Evolutionary conservation across 2,329 filamentous ascomycete species (phyloP), one percentile per base, ranked within the genome.

Genomic region (Amesomyces nigricolor): DNA sequence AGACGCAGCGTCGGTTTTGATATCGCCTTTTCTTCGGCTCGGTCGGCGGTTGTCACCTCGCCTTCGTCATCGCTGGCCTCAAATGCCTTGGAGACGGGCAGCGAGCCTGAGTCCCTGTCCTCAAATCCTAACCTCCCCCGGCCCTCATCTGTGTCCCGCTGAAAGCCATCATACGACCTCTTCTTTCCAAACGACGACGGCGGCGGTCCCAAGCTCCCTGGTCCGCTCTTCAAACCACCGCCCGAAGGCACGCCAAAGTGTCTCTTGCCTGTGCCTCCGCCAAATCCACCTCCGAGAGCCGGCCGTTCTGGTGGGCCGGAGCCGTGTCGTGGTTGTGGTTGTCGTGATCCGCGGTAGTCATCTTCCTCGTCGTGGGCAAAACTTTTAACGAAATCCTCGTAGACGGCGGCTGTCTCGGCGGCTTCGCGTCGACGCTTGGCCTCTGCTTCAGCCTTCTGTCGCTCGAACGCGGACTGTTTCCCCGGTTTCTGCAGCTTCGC

Each of bases 401-500:
- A 88, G 0, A 91, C 89, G 22, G 89, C 90, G 19, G 88, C 89
- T 6, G 89, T 95, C 72, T 96, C 91, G 62, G 87, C 89, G 65
- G 87, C 87, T 71, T 95, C 91, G 62, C 89, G 82, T 63, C 82
- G 80, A 57, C 88, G 85, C 73, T 96, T 96, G 22, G 89, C 90
- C 75, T 95, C 90, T 54, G 88, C 89, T 69, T 95, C 90, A 57
- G 89, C 89, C 70, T 88, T 90, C 70, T 95, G 88, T 64, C 86
- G 86, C 73, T 96, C 91, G 69, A 95, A 96, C 26, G 87, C 79
- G 17, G 90, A 95, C 68, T 94, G 89, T 72, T 91, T 94, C 59
- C 85, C 80, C 0, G 89, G 84, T 47, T 89, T 89, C 54, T 87
- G 82, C 49, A 94, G 83, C 71, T 95, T 95, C 50, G 85, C 80